Percentiles rank a stretch among this genome's conserved stretches.
Conservation (phyloP, 768 basidiomycete genomes). For the Paxillus involutus region DNA sequence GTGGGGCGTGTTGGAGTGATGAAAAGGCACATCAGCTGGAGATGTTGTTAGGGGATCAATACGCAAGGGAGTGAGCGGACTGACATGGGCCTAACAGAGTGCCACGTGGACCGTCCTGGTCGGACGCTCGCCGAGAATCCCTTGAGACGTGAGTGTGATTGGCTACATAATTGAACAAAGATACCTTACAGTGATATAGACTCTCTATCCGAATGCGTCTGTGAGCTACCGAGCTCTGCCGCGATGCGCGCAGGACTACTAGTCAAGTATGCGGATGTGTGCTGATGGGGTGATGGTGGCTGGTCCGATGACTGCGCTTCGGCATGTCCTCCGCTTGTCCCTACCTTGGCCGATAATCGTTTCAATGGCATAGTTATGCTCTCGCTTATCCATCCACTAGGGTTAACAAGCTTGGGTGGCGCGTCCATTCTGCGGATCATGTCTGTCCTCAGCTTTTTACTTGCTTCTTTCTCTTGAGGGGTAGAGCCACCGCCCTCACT, state of each 20-base stretch:
- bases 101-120: constrained; percentile 28
- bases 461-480: constrained; percentile 23
- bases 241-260: background rate
- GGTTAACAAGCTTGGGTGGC: constrained; percentile 67
- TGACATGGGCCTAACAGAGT: constrained; percentile 7
- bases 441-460: constrained; percentile 49
- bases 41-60: constrained; percentile 1
- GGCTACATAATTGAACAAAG: background rate
- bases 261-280: background rate
- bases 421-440: constrained; percentile 79
- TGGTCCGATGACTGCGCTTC: background rate
- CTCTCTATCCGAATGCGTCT: background rate
- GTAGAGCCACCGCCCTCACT: constrained; percentile 16
- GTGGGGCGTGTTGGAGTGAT: constrained; percentile 2
- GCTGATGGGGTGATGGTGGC: constrained; percentile 3
- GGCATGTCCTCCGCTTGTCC: constrained; percentile 3
- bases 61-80: background rate
- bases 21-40: constrained; percentile 9
- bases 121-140: constrained; percentile 36
- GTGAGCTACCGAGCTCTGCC: background rate
- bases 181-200: constrained; percentile 1
- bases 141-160: constrained; percentile 3
- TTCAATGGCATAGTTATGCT: constrained; percentile 30
- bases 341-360: constrained; percentile 9
- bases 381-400: constrained; percentile 70